These are phyloP conservation scores for Mycosphaerella sp. DNA, from an alignment of 2,329 filamentous ascomycete species.

Conservation along the genomic window DNA sequence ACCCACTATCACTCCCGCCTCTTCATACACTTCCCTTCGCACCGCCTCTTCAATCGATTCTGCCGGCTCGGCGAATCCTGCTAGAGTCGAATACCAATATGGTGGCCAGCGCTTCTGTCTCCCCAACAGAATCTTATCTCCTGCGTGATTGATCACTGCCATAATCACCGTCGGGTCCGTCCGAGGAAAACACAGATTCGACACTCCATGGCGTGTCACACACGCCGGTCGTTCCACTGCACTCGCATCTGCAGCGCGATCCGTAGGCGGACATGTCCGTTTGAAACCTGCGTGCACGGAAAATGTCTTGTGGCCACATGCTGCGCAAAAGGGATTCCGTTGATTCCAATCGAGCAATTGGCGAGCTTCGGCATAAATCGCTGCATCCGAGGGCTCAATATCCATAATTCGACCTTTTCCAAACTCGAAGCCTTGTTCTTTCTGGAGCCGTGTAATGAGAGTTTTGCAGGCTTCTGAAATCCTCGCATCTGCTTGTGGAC, in stretches of 20 bases:
- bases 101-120: slow-evolving; percentile 77
- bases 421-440: slow-evolving; percentile 56
- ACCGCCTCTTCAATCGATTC: slow-evolving; percentile 48
- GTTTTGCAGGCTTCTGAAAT: slow-evolving; percentile 56
- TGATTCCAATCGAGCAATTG: slow-evolving; percentile 90
- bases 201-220: slow-evolving; percentile 74
- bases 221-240: slow-evolving; percentile 59
- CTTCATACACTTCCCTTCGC: slow-evolving; percentile 47
- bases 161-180: slow-evolving; percentile 96
- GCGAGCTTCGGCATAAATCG: slow-evolving; percentile 83
- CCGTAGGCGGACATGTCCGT: slow-evolving; percentile 67
- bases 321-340: slow-evolving; percentile 84
- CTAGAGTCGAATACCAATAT: slow-evolving; percentile 81
- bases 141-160: slow-evolving; percentile 77
- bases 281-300: slow-evolving; percentile 75
- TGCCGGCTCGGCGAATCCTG: slow-evolving; percentile 47
- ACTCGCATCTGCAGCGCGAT: slow-evolving; percentile 43
- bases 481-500: slow-evolving; percentile 35
- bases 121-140: slow-evolving; percentile 71
- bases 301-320: slow-evolving; percentile 77
- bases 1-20: slow-evolving; percentile 43
- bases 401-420: slow-evolving; percentile 57
- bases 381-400: slow-evolving; percentile 60
- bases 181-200: slow-evolving; percentile 85
- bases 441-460: slow-evolving; percentile 53